phyloP scores from a whole-genome alignment of 805 yeast genomes.

The Teunomyces atbi region DNA sequence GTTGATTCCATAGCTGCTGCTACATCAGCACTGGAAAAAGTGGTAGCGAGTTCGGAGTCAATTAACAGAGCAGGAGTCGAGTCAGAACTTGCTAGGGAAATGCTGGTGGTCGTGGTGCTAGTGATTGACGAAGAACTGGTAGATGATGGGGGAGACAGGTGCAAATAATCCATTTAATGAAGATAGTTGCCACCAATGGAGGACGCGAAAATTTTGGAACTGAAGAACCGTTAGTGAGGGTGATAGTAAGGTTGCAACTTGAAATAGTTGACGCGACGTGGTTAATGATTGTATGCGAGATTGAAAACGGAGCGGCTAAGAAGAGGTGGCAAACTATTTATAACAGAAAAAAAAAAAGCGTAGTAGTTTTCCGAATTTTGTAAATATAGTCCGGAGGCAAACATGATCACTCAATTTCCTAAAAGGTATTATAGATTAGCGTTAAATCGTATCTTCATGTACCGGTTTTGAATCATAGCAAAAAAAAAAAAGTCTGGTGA shows the following conservation, averaged over 20 bases:
- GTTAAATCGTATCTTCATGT: conserved; percentile 1
- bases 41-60: neutral
- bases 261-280: neutral
- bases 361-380: neutral
- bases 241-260: neutral
- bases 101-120: neutral
- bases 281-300: neutral
- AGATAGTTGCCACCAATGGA: neutral
- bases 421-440: conserved; percentile 3
- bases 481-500: neutral
- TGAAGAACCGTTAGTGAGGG: conserved; percentile 1
- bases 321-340: neutral
- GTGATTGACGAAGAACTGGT: neutral
- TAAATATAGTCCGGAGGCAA: neutral
- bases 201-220: neutral
- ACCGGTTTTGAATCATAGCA: neutral
- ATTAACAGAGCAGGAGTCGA: neutral
- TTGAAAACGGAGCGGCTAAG: neutral
- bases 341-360: neutral
- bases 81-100: neutral
- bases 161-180: neutral
- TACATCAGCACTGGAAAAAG: neutral
- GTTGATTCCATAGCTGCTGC: neutral
- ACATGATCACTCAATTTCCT: conserved; percentile 1
- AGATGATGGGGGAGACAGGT: neutral